Evolutionary conservation across 2,329 filamentous ascomycete genomes (phyloP).

Genomic region (Talaromyces funiculosus): DNA sequence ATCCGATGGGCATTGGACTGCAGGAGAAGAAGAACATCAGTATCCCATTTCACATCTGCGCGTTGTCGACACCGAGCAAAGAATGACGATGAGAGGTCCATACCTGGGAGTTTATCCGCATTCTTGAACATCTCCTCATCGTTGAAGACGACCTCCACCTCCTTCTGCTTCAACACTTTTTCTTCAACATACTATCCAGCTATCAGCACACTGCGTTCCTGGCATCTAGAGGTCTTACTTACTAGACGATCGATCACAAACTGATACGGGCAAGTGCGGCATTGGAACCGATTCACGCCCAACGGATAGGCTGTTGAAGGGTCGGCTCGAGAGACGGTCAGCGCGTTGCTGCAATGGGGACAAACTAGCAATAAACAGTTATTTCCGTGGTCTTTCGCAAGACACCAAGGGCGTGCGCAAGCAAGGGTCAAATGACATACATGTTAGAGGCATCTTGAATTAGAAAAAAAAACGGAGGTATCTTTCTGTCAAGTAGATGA

Average conservation of each 20-base stretch:
- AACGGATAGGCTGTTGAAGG: constrained; percentile 34
- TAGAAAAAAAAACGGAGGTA: neutral
- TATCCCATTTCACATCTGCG: neutral
- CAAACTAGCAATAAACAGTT: constrained; percentile 34
- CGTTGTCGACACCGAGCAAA: neutral
- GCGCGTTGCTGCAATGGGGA: constrained; percentile 46
- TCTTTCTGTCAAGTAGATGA: neutral
- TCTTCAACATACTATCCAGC: constrained; percentile 63
- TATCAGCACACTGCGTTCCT: constrained; percentile 23
- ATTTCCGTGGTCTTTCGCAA: neutral
- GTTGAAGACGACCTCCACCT: constrained; percentile 84
- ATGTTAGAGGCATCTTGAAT: constrained; percentile 36
- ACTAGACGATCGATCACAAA: constrained; percentile 64
- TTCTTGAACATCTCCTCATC: constrained; percentile 86
- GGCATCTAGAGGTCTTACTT: neutral
- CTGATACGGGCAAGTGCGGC: constrained; percentile 91
- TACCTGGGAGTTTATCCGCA: constrained; percentile 70
- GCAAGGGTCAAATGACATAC: constrained; percentile 23
- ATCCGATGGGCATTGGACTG: constrained; percentile 75
- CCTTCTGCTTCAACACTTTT: constrained; percentile 72
- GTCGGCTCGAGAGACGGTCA: constrained; percentile 41
- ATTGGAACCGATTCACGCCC: constrained; percentile 76
- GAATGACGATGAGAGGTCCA: constrained; percentile 19
- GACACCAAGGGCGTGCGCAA: neutral
- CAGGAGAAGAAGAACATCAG: neutral